phyloP scores from a whole-genome alignment of 2,329 filamentous ascomycete species.

The Trichoderma koningii region DNA sequence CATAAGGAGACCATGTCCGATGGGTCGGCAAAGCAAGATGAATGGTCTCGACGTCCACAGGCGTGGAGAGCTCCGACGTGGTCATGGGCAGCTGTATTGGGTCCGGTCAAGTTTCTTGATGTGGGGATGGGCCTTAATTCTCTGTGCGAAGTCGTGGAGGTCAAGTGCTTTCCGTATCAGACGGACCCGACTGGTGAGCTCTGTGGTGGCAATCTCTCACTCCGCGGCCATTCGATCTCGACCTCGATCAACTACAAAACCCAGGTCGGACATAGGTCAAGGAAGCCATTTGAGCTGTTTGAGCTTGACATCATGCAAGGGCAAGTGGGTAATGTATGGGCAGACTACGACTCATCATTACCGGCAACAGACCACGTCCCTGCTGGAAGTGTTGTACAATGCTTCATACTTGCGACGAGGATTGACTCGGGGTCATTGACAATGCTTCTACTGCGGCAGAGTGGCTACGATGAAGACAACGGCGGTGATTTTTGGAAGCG shows the following conservation, averaged over 20 bases:
- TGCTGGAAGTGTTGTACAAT: background rate
- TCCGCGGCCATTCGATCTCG: conserved; percentile 11
- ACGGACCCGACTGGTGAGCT: conserved; percentile 26
- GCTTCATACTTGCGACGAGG: conserved; percentile 24
- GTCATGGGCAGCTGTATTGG: conserved; percentile 27
- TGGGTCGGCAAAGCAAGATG: background rate
- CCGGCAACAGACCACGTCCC: background rate
- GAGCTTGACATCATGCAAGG: conserved; percentile 18
- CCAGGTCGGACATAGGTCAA: accelerated
- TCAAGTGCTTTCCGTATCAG: background rate
- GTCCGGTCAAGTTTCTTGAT: conserved; percentile 18
- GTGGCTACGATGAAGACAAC: background rate
- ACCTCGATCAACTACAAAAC: conserved; percentile 5
- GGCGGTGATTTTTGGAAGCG: background rate
- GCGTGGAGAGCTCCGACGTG: conserved; percentile 29
- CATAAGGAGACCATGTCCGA: background rate
- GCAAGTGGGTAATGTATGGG: conserved; percentile 23
- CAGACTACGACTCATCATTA: conserved; percentile 24
- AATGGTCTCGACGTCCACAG: conserved; percentile 10
- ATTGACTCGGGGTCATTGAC: conserved; percentile 10
- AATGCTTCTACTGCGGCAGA: background rate
- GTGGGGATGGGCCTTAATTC: background rate
- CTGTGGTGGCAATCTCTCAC: background rate
- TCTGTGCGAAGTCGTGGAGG: conserved; percentile 9
- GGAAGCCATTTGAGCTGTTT: conserved; percentile 11